Conservation (phyloP, 2,329 filamentous ascomycete species). For the Alternaria brassicicola region DNA sequence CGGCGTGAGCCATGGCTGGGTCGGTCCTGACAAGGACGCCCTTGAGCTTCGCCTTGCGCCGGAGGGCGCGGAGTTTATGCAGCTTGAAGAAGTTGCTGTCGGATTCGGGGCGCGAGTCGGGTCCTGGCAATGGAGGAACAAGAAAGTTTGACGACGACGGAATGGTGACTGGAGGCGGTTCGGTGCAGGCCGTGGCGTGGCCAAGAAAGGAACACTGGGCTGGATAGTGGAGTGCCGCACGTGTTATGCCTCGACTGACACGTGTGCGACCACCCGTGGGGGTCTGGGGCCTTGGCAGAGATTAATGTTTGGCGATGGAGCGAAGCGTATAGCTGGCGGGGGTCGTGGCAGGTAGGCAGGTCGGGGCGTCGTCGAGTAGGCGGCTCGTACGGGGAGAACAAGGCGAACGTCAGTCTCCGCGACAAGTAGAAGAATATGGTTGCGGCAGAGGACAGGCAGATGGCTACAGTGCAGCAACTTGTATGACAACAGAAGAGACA, state of each 20-base stretch:
- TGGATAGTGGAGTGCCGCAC: constrained; percentile 5
- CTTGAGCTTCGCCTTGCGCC: constrained; percentile 49
- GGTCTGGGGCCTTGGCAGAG: neutral
- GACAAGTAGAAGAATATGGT: neutral
- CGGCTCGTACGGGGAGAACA: constrained; percentile 7
- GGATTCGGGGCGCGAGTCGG: constrained; percentile 16
- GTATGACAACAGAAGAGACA: neutral
- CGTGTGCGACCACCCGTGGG: constrained; percentile 19
- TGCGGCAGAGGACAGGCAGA: neutral
- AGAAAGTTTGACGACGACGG: constrained; percentile 28
- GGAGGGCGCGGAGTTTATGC: constrained; percentile 49
- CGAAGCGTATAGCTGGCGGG: constrained; percentile 9
- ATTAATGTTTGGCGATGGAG: constrained; percentile 8
- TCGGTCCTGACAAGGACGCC: constrained; percentile 33
- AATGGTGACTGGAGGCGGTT: constrained; percentile 26
- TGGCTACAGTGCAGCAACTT: neutral
- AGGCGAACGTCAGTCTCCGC: neutral
- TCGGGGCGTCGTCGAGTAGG: constrained; percentile 17
- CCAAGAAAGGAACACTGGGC: constrained; percentile 3
- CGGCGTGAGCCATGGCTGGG: constrained; percentile 35
- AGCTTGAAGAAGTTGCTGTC: constrained; percentile 39
- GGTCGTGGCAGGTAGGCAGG: constrained; percentile 28
- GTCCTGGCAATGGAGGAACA: constrained; percentile 21
- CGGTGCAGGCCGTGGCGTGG: constrained; percentile 20
- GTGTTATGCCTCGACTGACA: constrained; percentile 12